Evolutionary conservation across 805 yeast genomes (phyloP), one percentile per base, ranked within the genome.

Genomic region (Tetrapisispora namnaoensis): DNA sequence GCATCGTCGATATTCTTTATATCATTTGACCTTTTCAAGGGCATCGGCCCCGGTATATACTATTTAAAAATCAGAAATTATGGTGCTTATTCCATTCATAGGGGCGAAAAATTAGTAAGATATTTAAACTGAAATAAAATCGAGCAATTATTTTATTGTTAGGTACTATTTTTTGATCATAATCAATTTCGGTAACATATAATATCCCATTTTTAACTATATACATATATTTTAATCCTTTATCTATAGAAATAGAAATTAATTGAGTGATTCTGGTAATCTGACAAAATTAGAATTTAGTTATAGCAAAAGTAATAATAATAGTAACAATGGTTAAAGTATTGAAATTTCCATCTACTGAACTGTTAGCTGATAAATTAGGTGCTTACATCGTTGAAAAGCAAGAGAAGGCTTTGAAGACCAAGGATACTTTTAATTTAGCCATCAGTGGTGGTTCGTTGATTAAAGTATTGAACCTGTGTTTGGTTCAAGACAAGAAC

Each of bases 391-490:
- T 87, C 42, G 60, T 88, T 27, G 66, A 73, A 45, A 63, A 74
- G 47, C 96, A 89, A 67, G 72, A 83, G 55, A 67, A 70, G 40
- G 83, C 82, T 3, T 70, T 89, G 48, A 57, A 65, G 16, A 49
- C 54, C 22, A 67, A 51, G 2, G 22, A 70, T 40, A 63, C 65
- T 24, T 90, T 90, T 69, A 78, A 77, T 55, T 73, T 90, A 51
- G 96, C 96, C 13, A 76, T 90, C 44, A 83, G 93, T 50, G 98
- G 98, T 39, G 98, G 98, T 1, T 86, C 96, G 10, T 74, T 89
- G 57, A 87, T 90, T 28, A 82, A 83, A 56, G 87, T 82, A 1
- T 54, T 73, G 38, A 75, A 77, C 51, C 71, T 73, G 42, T 91
- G 88, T 3, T 73, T 89, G 53, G 75, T 88, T 48, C 79, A 77